Percentiles rank a stretch among this genome's conserved stretches.
phyloP scores from a whole-genome alignment of 441 rosid species.

The Metrosideros polymorpha region DNA sequence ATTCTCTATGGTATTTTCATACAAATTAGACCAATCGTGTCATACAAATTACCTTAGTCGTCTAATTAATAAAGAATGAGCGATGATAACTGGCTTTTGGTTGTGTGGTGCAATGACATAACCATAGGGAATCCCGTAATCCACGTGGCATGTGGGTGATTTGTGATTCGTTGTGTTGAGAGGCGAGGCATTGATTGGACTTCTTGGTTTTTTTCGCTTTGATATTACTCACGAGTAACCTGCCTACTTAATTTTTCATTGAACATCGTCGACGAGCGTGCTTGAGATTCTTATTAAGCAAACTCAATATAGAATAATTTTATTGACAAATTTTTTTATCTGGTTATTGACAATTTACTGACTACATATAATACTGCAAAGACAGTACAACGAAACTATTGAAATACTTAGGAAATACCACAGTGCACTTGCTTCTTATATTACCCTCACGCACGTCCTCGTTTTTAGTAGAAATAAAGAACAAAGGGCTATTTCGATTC shows the following conservation, averaged over 20 bases:
- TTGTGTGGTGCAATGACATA: not conserved
- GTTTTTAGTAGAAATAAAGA: not conserved
- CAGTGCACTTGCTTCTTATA: not conserved
- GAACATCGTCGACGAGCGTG: not conserved
- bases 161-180: not conserved
- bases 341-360: not conserved
- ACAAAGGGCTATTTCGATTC: not conserved
- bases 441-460: not conserved
- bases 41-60: not conserved
- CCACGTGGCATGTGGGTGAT: not conserved
- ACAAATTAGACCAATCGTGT: too few relatives aligned
- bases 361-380: not conserved
- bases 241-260: not conserved
- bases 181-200: not conserved
- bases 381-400: not conserved
- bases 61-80: not conserved
- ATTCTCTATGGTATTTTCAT: accelerated
- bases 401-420: not conserved
- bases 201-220: not conserved
- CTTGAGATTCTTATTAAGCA: not conserved
- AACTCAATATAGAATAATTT: too few relatives aligned
- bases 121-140: not conserved
- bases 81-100: not conserved
- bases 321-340: too few relatives aligned
- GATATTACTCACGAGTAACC: not conserved